phyloP scores from a whole-genome alignment of 345 rosid species.

The Hibiscus tridactylites region DNA sequence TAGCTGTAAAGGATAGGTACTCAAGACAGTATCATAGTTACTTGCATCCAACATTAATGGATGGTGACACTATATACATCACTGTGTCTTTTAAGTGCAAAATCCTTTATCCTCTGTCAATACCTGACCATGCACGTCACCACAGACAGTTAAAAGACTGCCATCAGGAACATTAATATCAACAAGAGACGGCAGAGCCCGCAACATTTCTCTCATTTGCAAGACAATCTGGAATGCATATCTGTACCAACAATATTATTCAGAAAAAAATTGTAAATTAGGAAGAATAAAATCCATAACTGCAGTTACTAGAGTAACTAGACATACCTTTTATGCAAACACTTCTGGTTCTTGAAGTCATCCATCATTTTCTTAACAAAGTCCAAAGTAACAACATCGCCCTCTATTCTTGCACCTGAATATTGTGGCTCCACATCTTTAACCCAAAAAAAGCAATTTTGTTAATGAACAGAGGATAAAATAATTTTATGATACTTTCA shows the following conservation, averaged over 20 bases:
- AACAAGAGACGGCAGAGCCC: conserved; percentile 68
- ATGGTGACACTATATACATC: not conserved
- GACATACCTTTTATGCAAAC: conserved; percentile 73
- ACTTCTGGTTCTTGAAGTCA: conserved; percentile 80
- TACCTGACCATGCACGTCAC: conserved; percentile 99
- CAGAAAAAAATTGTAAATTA: conserved; percentile 12
- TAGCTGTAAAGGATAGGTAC: not conserved
- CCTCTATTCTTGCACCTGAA: conserved; percentile 89
- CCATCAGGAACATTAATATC: conserved; percentile 69
- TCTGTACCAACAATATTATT: conserved; percentile 32
- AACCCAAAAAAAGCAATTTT: conserved; percentile 17
- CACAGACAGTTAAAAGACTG: conserved; percentile 79
- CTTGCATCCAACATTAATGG: not conserved
- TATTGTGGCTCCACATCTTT: conserved; percentile 96
- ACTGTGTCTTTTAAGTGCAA: not conserved
- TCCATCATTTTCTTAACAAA: conserved; percentile 92
- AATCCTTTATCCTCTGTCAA: not conserved
- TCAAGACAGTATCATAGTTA: conserved; percentile 1
- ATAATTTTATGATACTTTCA: not conserved
- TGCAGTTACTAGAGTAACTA: not conserved
- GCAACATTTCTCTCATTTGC: conserved; percentile 76
- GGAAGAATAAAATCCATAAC: conserved; percentile 12
- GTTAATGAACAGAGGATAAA: conserved; percentile 8
- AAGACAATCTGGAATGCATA: conserved; percentile 90
- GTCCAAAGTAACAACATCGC: conserved; percentile 73